A percentile compares a stretch with the other conserved stretches of the same genome.
phyloP scores from a whole-genome alignment of 2,329 filamentous ascomycete species.

The Ambrosiella xylebori region DNA sequence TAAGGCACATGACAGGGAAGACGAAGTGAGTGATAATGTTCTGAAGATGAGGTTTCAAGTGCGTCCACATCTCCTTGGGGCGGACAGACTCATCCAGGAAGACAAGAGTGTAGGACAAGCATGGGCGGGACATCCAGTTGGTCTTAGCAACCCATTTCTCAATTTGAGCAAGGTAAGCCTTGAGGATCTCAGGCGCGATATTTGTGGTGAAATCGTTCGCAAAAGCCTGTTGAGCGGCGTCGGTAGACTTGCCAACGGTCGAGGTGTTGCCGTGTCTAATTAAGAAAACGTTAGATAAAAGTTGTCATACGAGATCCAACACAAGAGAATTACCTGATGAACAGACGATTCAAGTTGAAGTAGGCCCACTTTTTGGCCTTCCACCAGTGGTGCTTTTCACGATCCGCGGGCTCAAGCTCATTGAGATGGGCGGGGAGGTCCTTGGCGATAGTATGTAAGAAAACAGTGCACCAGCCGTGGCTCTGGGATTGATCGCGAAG shows the following conservation, averaged over 20 bases:
- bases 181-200: constrained; percentile 90
- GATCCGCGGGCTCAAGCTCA: constrained; percentile 61
- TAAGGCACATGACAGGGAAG: constrained; percentile 87
- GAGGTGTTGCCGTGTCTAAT: constrained; percentile 74
- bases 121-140: constrained; percentile 85
- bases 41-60: constrained; percentile 83
- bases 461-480: constrained; percentile 90
- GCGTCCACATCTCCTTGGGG: constrained; percentile 90
- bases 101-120: constrained; percentile 80
- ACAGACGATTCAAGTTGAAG: constrained; percentile 89
- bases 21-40: constrained; percentile 87
- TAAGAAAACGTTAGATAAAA: not conserved
- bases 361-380: constrained; percentile 99
- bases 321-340: constrained; percentile 53
- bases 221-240: constrained; percentile 49
- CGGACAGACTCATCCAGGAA: constrained; percentile 96
- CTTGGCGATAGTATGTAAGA: constrained; percentile 79
- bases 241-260: constrained; percentile 55
- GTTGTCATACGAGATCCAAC: not conserved
- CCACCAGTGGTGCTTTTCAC: constrained; percentile 96
- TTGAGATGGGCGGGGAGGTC: constrained; percentile 63
- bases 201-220: constrained; percentile 81
- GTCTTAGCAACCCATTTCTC: constrained; percentile 96
- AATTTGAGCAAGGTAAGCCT: constrained; percentile 83
- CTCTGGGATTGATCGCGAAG: constrained; percentile 68